A percentile compares a stretch with the other conserved stretches of the same genome.
phyloP scores from a whole-genome alignment of 2,329 filamentous ascomycete genomes.

The Trichoderma sp. region DNA sequence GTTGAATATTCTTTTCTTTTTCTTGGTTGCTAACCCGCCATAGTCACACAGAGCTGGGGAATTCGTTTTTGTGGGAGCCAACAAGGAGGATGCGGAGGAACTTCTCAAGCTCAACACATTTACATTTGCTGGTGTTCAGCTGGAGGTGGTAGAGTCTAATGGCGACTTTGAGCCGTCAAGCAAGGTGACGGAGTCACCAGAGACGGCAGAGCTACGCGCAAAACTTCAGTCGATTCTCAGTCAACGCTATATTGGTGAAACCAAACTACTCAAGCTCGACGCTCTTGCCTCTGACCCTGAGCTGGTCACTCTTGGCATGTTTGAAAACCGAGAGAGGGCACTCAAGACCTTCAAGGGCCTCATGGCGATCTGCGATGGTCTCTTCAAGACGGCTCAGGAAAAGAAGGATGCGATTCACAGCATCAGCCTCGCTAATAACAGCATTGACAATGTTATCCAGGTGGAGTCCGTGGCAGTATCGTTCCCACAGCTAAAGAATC shows the following conservation, averaged over 20 bases:
- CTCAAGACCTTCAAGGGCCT: slow-evolving; percentile 89
- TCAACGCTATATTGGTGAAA: slow-evolving; percentile 66
- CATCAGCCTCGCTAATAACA: slow-evolving; percentile 78
- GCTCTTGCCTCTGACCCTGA: slow-evolving; percentile 68
- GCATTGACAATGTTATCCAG: slow-evolving; percentile 66
- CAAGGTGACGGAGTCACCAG: slow-evolving; percentile 47
- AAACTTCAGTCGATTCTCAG: slow-evolving; percentile 70
- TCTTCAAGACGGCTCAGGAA: slow-evolving; percentile 68
- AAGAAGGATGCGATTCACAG: slow-evolving; percentile 78
- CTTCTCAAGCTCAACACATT: slow-evolving; percentile 67
- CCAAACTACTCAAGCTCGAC: slow-evolving; percentile 82
- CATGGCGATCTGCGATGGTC: slow-evolving; percentile 78
- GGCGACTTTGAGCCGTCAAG: slow-evolving; percentile 36
- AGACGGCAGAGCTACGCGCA: slow-evolving; percentile 60
- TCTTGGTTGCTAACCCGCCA: slow-evolving; percentile 64
- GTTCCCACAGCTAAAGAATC: slow-evolving; percentile 80
- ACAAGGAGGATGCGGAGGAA: slow-evolving; percentile 60
- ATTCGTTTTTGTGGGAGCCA: slow-evolving; percentile 65
- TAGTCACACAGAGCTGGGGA: slow-evolving; percentile 70
- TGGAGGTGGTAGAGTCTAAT: slow-evolving; percentile 53
- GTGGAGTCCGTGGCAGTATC: slow-evolving; percentile 74
- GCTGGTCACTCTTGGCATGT: slow-evolving; percentile 72
- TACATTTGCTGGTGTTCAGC: slow-evolving; percentile 61
- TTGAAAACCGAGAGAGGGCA: slow-evolving; percentile 66
- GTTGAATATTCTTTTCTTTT: slow-evolving; percentile 36